phyloP scores from a whole-genome alignment of 257 asterid species.

The Prunella vulgaris region DNA sequence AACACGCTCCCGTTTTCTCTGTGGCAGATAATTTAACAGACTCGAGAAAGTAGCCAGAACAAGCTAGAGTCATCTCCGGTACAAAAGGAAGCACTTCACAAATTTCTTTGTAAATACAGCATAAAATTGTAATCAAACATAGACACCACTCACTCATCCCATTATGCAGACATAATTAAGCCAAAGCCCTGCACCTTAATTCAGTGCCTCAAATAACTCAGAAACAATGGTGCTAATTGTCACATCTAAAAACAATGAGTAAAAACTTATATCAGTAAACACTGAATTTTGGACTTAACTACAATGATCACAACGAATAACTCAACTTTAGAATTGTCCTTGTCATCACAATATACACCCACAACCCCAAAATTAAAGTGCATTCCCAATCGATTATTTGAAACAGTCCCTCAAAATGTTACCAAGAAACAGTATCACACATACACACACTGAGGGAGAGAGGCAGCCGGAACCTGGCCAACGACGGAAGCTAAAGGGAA shows the following conservation, averaged over 20 bases:
- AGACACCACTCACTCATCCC: neutral
- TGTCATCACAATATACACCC: neutral
- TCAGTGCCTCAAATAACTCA: neutral
- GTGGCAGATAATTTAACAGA: neutral
- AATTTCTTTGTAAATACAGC: neutral
- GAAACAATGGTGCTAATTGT: neutral
- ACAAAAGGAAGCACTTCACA: slow-evolving; percentile 1
- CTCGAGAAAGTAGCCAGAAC: neutral
- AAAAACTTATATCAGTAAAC: neutral
- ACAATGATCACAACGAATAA: neutral
- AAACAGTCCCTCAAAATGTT: neutral
- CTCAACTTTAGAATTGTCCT: neutral
- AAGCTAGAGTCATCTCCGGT: neutral
- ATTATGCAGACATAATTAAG: neutral
- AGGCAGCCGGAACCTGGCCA: slow-evolving; percentile 65
- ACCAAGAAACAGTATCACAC: neutral
- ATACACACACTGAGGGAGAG: slow-evolving; percentile 5
- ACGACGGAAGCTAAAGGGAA: slow-evolving; percentile 97
- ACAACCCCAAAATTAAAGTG: neutral
- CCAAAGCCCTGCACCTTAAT: neutral
- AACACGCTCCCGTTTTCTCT: neutral
- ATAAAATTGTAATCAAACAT: neutral
- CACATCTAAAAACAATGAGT: neutral
- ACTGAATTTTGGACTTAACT: neutral
- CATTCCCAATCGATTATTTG: neutral